phyloP scores from a whole-genome alignment of 106 monocot genomes.

The Allium cepa region DNA sequence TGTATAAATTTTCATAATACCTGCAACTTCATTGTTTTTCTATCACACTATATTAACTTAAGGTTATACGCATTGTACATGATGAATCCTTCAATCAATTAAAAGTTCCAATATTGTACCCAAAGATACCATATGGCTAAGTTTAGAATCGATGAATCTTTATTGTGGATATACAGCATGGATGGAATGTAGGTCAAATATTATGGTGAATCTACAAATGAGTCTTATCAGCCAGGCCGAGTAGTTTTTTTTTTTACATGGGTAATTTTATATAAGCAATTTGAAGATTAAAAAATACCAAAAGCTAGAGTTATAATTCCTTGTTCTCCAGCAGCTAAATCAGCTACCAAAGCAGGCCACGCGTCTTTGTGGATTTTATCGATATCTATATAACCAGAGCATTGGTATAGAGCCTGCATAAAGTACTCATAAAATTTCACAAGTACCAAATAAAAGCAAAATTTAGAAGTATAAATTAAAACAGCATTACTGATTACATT shows the following conservation, averaged over 20 bases:
- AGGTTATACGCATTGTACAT: too few relatives aligned
- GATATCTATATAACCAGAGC: slow-evolving; percentile 82
- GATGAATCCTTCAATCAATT: too few relatives aligned
- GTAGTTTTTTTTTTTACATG: background rate
- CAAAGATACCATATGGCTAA: too few relatives aligned
- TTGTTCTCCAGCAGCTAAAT: slow-evolving; percentile 79
- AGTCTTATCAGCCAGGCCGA: too few relatives aligned
- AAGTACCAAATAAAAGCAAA: background rate
- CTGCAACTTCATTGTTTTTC: too few relatives aligned
- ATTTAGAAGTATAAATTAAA: background rate
- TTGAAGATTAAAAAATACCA: slow-evolving; percentile 36
- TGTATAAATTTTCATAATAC: too few relatives aligned
- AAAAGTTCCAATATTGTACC: too few relatives aligned
- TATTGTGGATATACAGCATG: too few relatives aligned
- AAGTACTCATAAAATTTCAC: background rate
- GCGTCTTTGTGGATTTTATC: slow-evolving; percentile 83
- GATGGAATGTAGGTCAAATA: too few relatives aligned
- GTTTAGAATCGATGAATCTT: too few relatives aligned
- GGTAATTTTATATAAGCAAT: background rate
- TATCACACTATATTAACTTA: too few relatives aligned
- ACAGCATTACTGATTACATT: slow-evolving; percentile 36
- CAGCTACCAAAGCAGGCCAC: slow-evolving; percentile 89
- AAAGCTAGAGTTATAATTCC: slow-evolving; percentile 89
- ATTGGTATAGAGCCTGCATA: slow-evolving; percentile 51
- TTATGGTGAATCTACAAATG: too few relatives aligned